A percentile compares a stretch with the other conserved stretches of the same genome.
Evolutionary conservation across 192 early-diverging fungal species (phyloP).

Genomic region (Gonapodya sp.): DNA sequence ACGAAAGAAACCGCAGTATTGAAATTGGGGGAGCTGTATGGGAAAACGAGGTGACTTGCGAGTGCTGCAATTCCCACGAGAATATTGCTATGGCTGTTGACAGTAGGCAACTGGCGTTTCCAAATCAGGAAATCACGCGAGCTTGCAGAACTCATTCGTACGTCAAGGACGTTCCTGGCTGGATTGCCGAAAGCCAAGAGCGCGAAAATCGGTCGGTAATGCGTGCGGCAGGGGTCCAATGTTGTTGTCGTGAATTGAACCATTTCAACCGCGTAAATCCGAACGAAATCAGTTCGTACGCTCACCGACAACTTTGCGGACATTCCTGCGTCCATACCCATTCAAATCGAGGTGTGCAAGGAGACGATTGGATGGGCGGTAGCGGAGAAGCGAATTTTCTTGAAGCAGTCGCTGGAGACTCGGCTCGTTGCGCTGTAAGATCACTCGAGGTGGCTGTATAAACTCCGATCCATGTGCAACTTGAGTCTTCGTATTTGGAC

Average conservation of each 20-base stretch:
- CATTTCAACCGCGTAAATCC: background rate
- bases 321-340: constrained; percentile 73
- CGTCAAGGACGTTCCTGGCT: constrained; percentile 66
- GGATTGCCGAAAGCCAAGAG: constrained; percentile 92
- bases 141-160: constrained; percentile 71
- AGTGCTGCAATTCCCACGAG: too few species aligned
- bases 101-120: background rate
- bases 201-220: constrained; percentile 72
- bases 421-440: constrained; percentile 72
- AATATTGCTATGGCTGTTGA: background rate
- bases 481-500: background rate
- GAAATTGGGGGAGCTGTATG: constrained; percentile 65
- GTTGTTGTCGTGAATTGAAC: constrained; percentile 1
- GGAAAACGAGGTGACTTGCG: constrained; percentile 53
- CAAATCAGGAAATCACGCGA: constrained; percentile 60
- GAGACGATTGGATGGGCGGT: constrained; percentile 89
- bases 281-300: constrained; percentile 55
- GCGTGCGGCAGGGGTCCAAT: background rate
- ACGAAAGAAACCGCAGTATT: constrained; percentile 60
- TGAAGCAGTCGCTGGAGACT: constrained; percentile 92
- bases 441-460: background rate
- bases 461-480: too few species aligned
- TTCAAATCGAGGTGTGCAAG: constrained; percentile 89
- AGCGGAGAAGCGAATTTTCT: constrained; percentile 84
- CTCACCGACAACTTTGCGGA: constrained; percentile 79